These are phyloP conservation scores for Lantana camara DNA, from an alignment of 257 asterid species.

Conservation along the genomic window DNA sequence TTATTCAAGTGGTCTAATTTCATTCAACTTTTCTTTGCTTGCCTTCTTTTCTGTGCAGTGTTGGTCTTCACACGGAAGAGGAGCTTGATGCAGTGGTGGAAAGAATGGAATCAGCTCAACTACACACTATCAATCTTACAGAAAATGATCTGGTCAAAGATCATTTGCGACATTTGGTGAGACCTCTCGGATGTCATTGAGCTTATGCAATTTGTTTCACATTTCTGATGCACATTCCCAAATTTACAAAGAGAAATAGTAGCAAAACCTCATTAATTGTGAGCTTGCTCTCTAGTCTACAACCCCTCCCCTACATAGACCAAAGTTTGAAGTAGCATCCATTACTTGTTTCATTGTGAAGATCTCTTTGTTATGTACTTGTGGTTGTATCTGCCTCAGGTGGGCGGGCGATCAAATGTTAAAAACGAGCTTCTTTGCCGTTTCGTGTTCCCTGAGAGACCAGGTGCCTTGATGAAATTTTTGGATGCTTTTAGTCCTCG, in stretches of 20 bases:
- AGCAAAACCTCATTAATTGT: no score
- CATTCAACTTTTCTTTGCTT: constrained; percentile 5
- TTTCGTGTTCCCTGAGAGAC: constrained; percentile 86
- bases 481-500: constrained; percentile 89
- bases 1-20: constrained; percentile 5
- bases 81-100: constrained; percentile 74
- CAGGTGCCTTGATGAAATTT: constrained; percentile 82
- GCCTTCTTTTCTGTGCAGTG: constrained; percentile 44
- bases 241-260: no score
- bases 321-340: background rate
- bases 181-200: constrained; percentile 21
- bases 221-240: background rate
- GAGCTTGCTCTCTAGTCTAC: no score
- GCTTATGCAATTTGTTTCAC: constrained; percentile 15
- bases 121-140: constrained; percentile 70
- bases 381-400: constrained; percentile 40
- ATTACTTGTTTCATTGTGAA: background rate
- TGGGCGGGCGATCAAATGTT: constrained; percentile 87
- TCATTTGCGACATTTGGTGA: constrained; percentile 91
- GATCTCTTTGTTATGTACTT: constrained; percentile 1
- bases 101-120: constrained; percentile 57
- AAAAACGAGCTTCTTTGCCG: constrained; percentile 84
- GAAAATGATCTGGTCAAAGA: constrained; percentile 92
- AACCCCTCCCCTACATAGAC: no score
- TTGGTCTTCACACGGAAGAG: constrained; percentile 73